Evolutionary conservation across 106 monocot species (phyloP).

Genomic region (Ottelia alismoides): DNA sequence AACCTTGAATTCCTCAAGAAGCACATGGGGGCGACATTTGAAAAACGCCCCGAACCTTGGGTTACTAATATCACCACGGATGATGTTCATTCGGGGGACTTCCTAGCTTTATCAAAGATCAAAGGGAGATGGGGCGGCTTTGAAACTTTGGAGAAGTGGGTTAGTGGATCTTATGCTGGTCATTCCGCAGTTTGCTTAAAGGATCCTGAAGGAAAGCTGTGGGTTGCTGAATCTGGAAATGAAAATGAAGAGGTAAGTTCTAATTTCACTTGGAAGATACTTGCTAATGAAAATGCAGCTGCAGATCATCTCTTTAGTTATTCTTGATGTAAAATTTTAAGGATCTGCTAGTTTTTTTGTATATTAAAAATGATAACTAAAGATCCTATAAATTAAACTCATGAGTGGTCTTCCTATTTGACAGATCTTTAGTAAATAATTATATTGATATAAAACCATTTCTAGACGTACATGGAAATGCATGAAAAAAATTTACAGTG

Average conservation of each 20-base stretch:
- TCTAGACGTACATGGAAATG: no score
- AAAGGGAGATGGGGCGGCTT: constrained; percentile 97
- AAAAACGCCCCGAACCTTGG: constrained; percentile 74
- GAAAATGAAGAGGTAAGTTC: constrained; percentile 88
- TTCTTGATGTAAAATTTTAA: not conserved
- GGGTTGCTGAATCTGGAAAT: constrained; percentile 93
- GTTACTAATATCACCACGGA: constrained; percentile 57
- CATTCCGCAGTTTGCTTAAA: constrained; percentile 78
- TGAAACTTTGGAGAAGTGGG: constrained; percentile 97
- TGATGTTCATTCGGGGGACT: constrained; percentile 92
- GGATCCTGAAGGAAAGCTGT: constrained; percentile 90
- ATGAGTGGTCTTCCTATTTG: no score
- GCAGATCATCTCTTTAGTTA: no score
- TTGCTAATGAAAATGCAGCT: no score
- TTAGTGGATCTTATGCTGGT: constrained; percentile 86
- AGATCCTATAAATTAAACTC: no score
- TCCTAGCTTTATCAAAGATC: constrained; percentile 80
- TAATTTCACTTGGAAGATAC: no score
- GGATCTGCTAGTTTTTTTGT: no score
- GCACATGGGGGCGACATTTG: constrained; percentile 86
- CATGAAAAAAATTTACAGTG: no score
- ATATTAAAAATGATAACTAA: no score
- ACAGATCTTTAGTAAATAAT: no score
- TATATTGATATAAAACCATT: no score
- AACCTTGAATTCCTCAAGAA: constrained; percentile 85